Evolutionary conservation across 495 filamentous ascomycete species (phyloP), one percentile per base, ranked within the genome.

Genomic region (Lindgomyces ingoldianus): DNA sequence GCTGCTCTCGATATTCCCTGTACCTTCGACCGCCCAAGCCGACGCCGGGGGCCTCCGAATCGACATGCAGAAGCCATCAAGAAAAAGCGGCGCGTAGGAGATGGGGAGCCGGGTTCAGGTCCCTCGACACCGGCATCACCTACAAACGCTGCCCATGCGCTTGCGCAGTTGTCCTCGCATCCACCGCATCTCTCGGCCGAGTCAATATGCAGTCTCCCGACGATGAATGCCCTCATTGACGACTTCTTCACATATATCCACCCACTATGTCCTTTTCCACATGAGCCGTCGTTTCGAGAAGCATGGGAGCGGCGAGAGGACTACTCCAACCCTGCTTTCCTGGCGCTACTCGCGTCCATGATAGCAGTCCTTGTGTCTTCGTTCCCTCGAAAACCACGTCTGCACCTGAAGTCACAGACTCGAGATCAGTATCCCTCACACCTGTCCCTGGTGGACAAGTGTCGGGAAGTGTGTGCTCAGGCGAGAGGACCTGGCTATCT

Each of bases 211-310:
- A 84, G 89, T 0, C 73, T 86, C 67, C 74, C 83, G 29, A 83
- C 88, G 0, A 75, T 95, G 45, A 78, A 85, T 46, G 76, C 85
- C 2, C 80, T 95, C 4, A 79, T 96, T 12, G 89, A 93, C 72
- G 91, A 96, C 76, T 95, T 90, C 76, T 95, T 95, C 71, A 91
- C 86, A 8, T 93, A 91, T 72, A 91, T 95, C 56, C 89, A 96
- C 70, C 91, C 91, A 1, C 78, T 96, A n/a, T 81, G 86, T 30
- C 91, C 91, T 0, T 83, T 96, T 50, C 91, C 91, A 0, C 91
- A 96, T 73, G 90, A 95, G 64, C 89, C 88, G 0, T 86, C 87
- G n/a, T 95, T 95, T 66, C 83, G 90, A 30, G 81, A 82, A 56
- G 86, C 88, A 2, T 88, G 93, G 69, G 78, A 80, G 14, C 81